A percentile compares a stretch with the other conserved stretches of the same genome.
phyloP scores from a whole-genome alignment of 208 protist species.

The Leishmania braziliensis region DNA sequence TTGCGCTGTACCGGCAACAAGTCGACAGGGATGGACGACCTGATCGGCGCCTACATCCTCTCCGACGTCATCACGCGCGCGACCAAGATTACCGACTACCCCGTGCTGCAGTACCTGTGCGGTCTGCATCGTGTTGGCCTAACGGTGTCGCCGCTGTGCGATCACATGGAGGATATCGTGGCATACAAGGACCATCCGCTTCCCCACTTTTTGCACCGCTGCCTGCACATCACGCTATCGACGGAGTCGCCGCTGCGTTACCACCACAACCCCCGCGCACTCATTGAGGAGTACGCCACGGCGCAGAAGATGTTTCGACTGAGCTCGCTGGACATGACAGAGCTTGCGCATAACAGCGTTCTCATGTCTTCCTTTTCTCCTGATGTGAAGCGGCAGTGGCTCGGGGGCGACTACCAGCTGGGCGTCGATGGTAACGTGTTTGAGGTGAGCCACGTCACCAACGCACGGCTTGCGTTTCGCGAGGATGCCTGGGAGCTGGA shows the following conservation, averaged over 20 bases:
- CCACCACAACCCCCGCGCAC: conserved; percentile 78
- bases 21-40: conserved; percentile 81
- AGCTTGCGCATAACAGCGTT: conserved; percentile 89
- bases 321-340: conserved; percentile 85
- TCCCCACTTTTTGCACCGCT: conserved; percentile 93
- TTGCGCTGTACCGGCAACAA: conserved; percentile 95
- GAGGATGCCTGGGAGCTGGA: conserved; percentile 84
- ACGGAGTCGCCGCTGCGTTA: conserved; percentile 96
- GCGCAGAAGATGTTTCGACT: conserved; percentile 88
- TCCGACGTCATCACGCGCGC: conserved; percentile 96
- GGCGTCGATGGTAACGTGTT: conserved; percentile 78
- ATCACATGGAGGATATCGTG: conserved; percentile 96
- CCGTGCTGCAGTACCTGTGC: conserved; percentile 98
- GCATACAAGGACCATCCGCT: conserved; percentile 95
- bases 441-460: conserved; percentile 81
- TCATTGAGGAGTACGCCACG: conserved; percentile 91
- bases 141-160: conserved; percentile 96
- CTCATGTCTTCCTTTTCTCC: conserved; percentile 83
- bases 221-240: conserved; percentile 96
- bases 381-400: conserved; percentile 77
- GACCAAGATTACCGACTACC: conserved; percentile 92
- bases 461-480: conserved; percentile 84
- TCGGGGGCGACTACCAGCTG: conserved; percentile 70
- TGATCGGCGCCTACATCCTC: conserved; percentile 95
- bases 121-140: conserved; percentile 97